Conservation (phyloP, 306 rosid genomes). For the Cucurbita pepo region DNA sequence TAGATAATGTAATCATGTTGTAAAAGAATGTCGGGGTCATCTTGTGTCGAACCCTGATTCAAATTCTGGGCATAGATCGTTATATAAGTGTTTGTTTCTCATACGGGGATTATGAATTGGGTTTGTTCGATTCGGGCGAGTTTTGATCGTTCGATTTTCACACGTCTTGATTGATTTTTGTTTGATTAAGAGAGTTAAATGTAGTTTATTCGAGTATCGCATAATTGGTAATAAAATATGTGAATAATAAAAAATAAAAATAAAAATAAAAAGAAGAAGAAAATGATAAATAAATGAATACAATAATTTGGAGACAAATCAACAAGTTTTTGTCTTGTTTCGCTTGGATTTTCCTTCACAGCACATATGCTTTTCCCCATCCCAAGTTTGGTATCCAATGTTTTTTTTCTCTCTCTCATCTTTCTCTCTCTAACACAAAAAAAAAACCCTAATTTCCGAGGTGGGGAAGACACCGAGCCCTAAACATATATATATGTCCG, state of each 20-base stretch:
- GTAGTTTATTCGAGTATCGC: too few relatives aligned
- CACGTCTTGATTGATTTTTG: not conserved
- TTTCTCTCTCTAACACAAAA: conserved; percentile 9
- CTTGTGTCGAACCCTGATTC: too few relatives aligned
- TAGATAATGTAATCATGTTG: too few relatives aligned
- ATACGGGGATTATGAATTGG: not conserved
- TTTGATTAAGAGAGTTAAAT: too few relatives aligned
- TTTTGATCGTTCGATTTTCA: not conserved
- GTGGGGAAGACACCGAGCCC: conserved; percentile 20
- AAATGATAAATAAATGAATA: not conserved
- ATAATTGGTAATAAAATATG: too few relatives aligned
- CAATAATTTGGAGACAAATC: not conserved
- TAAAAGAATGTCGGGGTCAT: too few relatives aligned
- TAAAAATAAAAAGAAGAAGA: not conserved
- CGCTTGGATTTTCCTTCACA: conserved; percentile 30
- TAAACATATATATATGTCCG: conserved; percentile 16
- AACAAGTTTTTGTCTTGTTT: conserved; percentile 49
- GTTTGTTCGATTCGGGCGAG: too few relatives aligned
- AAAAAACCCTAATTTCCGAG: conserved; percentile 10
- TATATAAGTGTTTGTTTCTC: too few relatives aligned
- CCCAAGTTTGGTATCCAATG: conserved; percentile 4
- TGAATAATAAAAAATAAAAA: not conserved
- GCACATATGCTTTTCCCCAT: conserved; percentile 1
- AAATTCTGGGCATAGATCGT: too few relatives aligned
- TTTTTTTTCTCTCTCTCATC: not conserved